Base-by-base conservation (phyloP, 371 early-diverging fungal genomes). In the Mucor racemosus region DNA sequence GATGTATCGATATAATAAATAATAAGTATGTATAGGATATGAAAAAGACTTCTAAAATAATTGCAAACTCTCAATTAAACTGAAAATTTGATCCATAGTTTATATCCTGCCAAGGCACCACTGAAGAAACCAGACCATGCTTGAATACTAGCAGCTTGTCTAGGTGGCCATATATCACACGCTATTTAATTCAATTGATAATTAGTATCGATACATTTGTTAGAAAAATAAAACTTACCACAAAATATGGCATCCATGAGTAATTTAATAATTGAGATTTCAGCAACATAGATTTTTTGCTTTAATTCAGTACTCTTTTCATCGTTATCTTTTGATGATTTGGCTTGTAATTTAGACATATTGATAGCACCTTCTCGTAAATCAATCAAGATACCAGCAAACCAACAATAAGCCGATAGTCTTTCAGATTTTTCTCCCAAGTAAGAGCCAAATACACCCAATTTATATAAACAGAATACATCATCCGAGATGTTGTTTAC, bases 401-500 rank as follows among this genome's bases (percentile, higher is more conserved):
- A 87, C 90, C 90, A 90, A 41, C 87, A 80, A 54, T 82, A 77
- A 60, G 78, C 78, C 17, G 87, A 75, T 55, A 84, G 62, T 7
- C 76, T 73, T 70, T 88, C 89, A 0, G 85, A 81, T 36, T 75
- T 74, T 60, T 76, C 77, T 6, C 84, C 76, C 26, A 81, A 64
- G 33, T 65, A 50, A 10, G 75, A 35, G 50, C 73, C 69, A 13
- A 92, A 48, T 4, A 90, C 74, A 7, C 91, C 92, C 50, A 94
- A 68, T 60, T 91, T 92, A 31, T 85, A 85, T 5, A 92, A 73
- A 58, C 91, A 90, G 62, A 84, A 89, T 19, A 90, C 72, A 62
- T 94, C 95, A 74, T 94, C 95, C 14, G 87, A 77, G n/a, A 92
- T 61, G 35, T 86, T 87, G 64, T 93, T 91, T n/a, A 82, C 74